Percentiles rank a stretch among this genome's conserved stretches.
Conservation (phyloP, 371 early-diverging fungal genomes). For the Mitosporidium daphniae region DNA sequence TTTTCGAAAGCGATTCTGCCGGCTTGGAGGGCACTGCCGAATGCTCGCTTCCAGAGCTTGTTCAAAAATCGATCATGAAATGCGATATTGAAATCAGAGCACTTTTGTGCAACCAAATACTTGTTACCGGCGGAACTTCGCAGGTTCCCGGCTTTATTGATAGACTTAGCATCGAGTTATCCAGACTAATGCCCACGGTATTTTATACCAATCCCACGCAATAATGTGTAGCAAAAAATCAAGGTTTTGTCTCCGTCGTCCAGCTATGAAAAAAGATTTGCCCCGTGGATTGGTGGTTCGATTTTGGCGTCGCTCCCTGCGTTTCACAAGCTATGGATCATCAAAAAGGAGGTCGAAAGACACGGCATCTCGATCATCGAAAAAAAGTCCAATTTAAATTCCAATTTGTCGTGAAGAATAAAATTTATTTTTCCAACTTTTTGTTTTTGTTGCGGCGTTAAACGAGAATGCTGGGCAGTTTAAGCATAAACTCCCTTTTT, state of each 20-base stretch:
- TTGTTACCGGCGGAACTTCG: constrained; percentile 54
- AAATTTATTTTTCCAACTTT: no score
- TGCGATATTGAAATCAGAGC: constrained; percentile 58
- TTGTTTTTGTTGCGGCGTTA: no score
- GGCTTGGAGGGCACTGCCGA: constrained; percentile 4
- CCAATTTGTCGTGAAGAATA: no score
- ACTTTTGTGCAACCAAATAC: constrained; percentile 27
- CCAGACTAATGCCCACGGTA: constrained; percentile 26
- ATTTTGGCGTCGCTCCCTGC: constrained; percentile 62
- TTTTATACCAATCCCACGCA: constrained; percentile 1
- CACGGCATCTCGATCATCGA: no score
- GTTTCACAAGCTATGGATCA: constrained; percentile 82
- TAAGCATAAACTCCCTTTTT: no score
- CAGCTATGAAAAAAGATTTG: constrained; percentile 37
- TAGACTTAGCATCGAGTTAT: constrained; percentile 28
- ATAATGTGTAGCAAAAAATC: constrained; percentile 18
- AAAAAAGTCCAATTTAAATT: no score
- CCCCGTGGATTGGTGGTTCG: constrained; percentile 79
- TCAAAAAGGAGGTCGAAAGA: no score
- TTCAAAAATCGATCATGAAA: constrained; percentile 18
- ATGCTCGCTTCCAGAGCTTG: constrained; percentile 14
- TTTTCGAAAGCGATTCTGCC: constrained; percentile 30
- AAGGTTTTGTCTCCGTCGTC: constrained; percentile 34
- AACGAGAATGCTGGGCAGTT: no score
- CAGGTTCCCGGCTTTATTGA: constrained; percentile 47